These are phyloP conservation scores for Xylaria telfairii DNA, from an alignment of 495 filamentous ascomycete genomes.

Conservation along the genomic window DNA sequence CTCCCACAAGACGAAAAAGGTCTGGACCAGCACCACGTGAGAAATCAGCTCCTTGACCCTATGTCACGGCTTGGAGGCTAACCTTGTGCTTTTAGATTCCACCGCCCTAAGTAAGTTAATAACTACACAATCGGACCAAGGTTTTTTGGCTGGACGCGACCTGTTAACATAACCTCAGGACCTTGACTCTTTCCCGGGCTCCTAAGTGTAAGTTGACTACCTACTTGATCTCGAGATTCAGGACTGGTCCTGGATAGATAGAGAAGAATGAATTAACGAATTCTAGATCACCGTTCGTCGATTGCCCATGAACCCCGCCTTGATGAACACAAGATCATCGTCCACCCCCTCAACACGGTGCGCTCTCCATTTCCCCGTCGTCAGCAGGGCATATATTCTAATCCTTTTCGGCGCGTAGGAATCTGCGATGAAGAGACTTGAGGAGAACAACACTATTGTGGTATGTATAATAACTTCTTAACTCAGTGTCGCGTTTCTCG, in stretches of 20 bases:
- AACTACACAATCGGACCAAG: conserved; percentile 75
- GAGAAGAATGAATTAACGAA: not conserved
- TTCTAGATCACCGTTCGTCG: conserved; percentile 75
- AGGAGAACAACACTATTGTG: conserved; percentile 99
- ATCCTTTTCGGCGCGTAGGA: no score
- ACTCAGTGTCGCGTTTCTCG: not conserved
- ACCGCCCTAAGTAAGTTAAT: conserved; percentile 59
- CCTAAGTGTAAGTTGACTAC: conserved; percentile 68
- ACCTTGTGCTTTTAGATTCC: conserved; percentile 62
- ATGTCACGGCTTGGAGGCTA: not conserved
- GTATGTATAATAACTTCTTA: conserved; percentile 11
- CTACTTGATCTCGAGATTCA: not conserved
- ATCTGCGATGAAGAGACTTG: conserved; percentile 99
- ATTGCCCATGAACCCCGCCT: conserved; percentile 87
- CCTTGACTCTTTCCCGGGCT: conserved; percentile 68
- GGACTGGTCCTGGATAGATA: not conserved
- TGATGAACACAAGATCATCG: conserved; percentile 87
- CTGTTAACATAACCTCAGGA: conserved; percentile 7
- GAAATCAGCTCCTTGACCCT: not conserved
- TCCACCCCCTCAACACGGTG: conserved; percentile 83
- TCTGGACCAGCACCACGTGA: conserved; percentile 80
- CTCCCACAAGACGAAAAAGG: conserved; percentile 89
- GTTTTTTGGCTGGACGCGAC: not conserved
- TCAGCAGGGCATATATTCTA: no score
- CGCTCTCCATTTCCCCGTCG: not conserved